Conservation (phyloP, 2,329 filamentous ascomycete species). For the Byssoonygena ceratinophila region DNA sequence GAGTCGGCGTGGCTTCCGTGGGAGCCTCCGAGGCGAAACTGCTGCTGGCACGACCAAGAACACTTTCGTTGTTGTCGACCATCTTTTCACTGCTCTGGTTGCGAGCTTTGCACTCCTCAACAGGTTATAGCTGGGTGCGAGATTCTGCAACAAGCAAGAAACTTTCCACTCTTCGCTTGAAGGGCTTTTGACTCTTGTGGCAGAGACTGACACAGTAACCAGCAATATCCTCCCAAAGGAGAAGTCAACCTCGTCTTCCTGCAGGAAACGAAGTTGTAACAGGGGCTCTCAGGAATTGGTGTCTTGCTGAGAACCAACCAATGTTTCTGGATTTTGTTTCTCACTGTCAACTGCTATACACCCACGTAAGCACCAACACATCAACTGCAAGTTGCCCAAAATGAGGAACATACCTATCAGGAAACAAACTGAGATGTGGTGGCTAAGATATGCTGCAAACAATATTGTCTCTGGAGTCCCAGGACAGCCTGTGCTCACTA, state of each 20-base stretch:
- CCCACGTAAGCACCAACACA: conserved; percentile 4
- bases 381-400: neutral
- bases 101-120: neutral
- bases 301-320: neutral
- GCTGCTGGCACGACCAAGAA: neutral
- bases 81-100: neutral
- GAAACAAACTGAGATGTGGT: neutral
- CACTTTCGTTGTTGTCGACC: conserved; percentile 2
- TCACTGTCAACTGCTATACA: neutral
- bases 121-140: too few relatives aligned
- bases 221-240: neutral
- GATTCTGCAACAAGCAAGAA: too few relatives aligned
- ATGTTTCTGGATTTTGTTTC: neutral
- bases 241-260: neutral
- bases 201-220: neutral
- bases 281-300: neutral
- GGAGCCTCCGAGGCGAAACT: neutral
- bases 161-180: neutral
- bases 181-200: neutral
- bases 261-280: too few relatives aligned
- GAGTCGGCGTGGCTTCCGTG: neutral
- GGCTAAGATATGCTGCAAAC: neutral
- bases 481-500: too few relatives aligned
- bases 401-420: neutral
- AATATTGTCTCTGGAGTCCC: too few relatives aligned